phyloP scores from a whole-genome alignment of 192 early-diverging fungal species.

The Backusella tarrabulga region DNA sequence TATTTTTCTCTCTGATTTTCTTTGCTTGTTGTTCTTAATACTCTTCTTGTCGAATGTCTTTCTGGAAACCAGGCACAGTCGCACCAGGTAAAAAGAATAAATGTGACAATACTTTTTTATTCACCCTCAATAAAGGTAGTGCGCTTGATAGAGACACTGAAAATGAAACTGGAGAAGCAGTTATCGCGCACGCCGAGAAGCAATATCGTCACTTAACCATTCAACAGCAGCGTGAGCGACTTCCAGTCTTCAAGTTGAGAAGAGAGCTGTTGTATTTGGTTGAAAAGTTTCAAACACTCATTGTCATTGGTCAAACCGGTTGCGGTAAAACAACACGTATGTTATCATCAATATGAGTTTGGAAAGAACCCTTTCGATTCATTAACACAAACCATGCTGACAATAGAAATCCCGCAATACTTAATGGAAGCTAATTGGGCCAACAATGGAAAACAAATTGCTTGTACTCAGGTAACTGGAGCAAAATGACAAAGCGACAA shows the following conservation, averaged over 20 bases:
- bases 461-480: slow-evolving; percentile 68
- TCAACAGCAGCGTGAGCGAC: slow-evolving; percentile 73
- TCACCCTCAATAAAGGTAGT: slow-evolving; percentile 41
- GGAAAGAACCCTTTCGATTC: background rate
- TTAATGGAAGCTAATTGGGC: slow-evolving; percentile 76
- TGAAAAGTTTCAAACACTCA: slow-evolving; percentile 64
- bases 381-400: background rate
- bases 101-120: background rate
- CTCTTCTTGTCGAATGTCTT: slow-evolving; percentile 40
- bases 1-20: background rate
- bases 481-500: slow-evolving; percentile 52
- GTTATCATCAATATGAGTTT: background rate
- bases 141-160: slow-evolving; percentile 60
- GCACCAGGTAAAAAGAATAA: slow-evolving; percentile 44
- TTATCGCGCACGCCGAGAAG: slow-evolving; percentile 47
- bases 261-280: slow-evolving; percentile 64
- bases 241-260: slow-evolving; percentile 86
- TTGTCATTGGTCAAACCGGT: slow-evolving; percentile 78
- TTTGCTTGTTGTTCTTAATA: background rate
- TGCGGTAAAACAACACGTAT: slow-evolving; percentile 83
- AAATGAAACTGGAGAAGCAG: slow-evolving; percentile 51
- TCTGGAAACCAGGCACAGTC: slow-evolving; percentile 62
- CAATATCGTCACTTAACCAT: slow-evolving; percentile 64
- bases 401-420: slow-evolving; percentile 76
- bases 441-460: slow-evolving; percentile 54